Conservation (phyloP, 495 filamentous ascomycete genomes). For the Apodospora peruviana region DNA sequence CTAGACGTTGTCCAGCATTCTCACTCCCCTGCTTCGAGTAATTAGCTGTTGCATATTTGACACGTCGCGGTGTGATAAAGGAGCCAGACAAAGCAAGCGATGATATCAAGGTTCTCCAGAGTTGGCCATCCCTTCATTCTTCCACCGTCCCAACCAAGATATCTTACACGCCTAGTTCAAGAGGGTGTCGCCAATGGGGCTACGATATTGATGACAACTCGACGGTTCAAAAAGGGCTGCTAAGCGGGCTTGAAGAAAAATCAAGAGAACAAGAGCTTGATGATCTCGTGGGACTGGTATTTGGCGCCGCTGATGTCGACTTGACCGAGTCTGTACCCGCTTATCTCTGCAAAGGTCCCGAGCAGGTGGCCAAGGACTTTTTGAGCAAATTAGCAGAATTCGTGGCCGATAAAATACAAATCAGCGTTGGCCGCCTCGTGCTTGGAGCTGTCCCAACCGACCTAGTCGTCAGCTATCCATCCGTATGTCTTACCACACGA, state of each 20-base stretch:
- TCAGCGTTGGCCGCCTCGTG: neutral
- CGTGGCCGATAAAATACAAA: neutral
- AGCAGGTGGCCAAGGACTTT: neutral
- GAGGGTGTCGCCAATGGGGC: conserved; percentile 1
- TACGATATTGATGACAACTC: conserved; percentile 1
- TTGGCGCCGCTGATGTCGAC: neutral
- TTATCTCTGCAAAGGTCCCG: neutral
- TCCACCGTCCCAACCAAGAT: conserved; percentile 1
- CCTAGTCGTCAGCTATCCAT: neutral
- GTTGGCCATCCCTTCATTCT: neutral
- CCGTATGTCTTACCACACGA: neutral
- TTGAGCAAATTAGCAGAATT: neutral
- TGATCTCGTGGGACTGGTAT: neutral
- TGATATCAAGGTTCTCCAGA: neutral
- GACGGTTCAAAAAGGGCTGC: neutral
- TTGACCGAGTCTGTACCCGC: neutral
- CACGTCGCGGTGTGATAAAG: no score
- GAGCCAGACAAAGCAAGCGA: no score
- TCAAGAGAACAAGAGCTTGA: neutral
- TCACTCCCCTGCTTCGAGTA: no score
- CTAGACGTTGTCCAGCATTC: no score
- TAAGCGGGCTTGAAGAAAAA: neutral
- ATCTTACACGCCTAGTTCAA: neutral
- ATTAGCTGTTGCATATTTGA: no score
- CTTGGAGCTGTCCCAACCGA: neutral